Base-by-base conservation (phyloP, 2,329 filamentous ascomycete genomes). In the Emergomyces orientalis region DNA sequence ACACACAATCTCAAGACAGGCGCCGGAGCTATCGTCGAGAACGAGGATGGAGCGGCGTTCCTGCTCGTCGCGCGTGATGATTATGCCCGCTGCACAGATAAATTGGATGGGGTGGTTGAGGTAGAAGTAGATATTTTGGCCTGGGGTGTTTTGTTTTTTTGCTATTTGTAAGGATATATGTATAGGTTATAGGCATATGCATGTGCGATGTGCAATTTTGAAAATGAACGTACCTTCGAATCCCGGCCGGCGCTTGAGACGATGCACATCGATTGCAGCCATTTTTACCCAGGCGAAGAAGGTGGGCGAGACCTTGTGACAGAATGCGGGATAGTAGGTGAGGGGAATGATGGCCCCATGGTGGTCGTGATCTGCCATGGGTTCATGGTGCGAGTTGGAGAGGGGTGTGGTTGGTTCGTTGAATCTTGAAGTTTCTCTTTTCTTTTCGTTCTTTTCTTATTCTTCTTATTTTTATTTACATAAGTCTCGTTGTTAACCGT, bases 101-200 rank as follows among this genome's bases (percentile, higher is more conserved):
- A 87, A 92, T 80, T 86, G 85, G 68, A 93, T 85, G 0, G 89
- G 89, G 67, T 92, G 85, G 73, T 91, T 92, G 59, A 80, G 75
- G 76, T 86, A 81, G 74, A 91, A 91, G 74, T 81, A 84, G 47
- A 84, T 74, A 58, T 80, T 76, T 70, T 84, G 82, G 54, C 79
- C 82, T 84, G 39, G 34, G 37, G 17, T 22, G 17, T 19, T 17
- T 45, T 59, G 43, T 37, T 39, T 45, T n/a, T n/a, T 30, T 14
- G 8, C 34, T 9, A 9, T 37, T 8, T 51, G 47, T 51, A 17
- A 25, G 22, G 27, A 14, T 30, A 51, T 30, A 25, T 49, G 8
- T 25, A 25, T 47, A 47, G 4, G 34, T 37, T 25, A 47, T 4
- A 43, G 34, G 34, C 34, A 37, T 9, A 37, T 9, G n/a, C 7